A percentile compares a stretch with the other conserved stretches of the same genome.
Conservation (phyloP, 73 alveolate genomes). For the Stentor roeselii region DNA sequence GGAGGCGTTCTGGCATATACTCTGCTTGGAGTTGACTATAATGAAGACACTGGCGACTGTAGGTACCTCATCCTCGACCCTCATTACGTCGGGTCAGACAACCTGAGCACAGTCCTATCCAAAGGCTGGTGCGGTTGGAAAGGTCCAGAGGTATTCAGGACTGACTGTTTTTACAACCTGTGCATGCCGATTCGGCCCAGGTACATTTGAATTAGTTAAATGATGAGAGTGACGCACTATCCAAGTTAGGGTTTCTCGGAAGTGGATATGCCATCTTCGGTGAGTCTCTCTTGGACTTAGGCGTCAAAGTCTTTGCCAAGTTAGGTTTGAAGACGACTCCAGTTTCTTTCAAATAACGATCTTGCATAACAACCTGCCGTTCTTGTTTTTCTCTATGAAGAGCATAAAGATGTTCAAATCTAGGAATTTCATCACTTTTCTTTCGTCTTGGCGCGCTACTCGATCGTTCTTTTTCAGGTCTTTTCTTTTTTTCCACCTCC, state of each 20-base stretch:
- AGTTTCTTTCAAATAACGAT: not conserved
- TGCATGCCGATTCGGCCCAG: constrained; percentile 68
- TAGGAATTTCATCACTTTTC: constrained; percentile 20
- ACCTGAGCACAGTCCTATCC: constrained; percentile 64
- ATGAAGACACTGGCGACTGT: constrained; percentile 75
- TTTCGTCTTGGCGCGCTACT: constrained; percentile 3
- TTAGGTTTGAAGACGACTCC: constrained; percentile 7
- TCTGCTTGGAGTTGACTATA: constrained; percentile 86
- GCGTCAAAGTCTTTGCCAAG: not conserved
- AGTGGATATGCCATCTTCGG: not conserved
- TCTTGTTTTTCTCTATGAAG: not conserved
- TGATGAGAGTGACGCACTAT: not conserved
- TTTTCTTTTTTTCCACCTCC: not conserved
- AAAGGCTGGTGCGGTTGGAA: constrained; percentile 94
- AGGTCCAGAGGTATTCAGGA: constrained; percentile 78
- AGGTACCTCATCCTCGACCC: constrained; percentile 92
- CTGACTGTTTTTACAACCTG: constrained; percentile 81
- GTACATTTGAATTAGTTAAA: constrained; percentile 22
- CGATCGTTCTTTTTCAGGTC: not conserved
- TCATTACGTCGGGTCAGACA: constrained; percentile 89
- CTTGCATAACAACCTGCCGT: not conserved
- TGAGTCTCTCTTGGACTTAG: not conserved
- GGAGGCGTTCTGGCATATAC: constrained; percentile 95
- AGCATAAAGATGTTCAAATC: constrained; percentile 4
- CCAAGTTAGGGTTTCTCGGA: not conserved